phyloP scores from a whole-genome alignment of 2,329 filamentous ascomycete genomes.

The Sphaerulina musiva region DNA sequence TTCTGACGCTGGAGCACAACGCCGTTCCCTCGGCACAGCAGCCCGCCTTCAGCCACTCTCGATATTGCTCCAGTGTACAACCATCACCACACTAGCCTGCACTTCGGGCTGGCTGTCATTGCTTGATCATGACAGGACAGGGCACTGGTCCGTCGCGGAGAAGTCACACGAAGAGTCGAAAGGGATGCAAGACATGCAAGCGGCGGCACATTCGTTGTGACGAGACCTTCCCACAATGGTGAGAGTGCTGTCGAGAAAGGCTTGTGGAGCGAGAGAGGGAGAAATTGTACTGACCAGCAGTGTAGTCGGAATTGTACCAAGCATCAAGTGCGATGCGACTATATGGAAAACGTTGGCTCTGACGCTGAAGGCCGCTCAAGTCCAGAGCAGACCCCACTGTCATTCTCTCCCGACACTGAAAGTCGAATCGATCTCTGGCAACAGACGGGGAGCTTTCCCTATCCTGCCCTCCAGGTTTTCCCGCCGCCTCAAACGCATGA shows the following conservation, averaged over 20 bases:
- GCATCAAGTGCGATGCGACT: constrained; percentile 96
- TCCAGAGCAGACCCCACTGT: constrained; percentile 55
- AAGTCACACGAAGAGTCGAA: constrained; percentile 97
- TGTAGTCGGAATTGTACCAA: constrained; percentile 93
- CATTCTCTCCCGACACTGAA: constrained; percentile 84
- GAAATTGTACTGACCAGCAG: background rate
- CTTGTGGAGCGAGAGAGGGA: background rate
- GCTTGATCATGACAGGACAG: constrained; percentile 69
- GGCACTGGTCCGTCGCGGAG: constrained; percentile 84
- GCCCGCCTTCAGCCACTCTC: background rate
- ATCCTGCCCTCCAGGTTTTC: constrained; percentile 71
- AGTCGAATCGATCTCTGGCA: constrained; percentile 76
- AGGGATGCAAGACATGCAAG: constrained; percentile 98
- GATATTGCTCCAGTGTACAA: background rate
- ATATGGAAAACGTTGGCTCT: constrained; percentile 75
- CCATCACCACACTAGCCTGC: background rate
- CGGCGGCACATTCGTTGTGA: constrained; percentile 95
- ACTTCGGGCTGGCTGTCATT: background rate
- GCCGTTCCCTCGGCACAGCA: background rate
- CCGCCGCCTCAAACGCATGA: constrained; percentile 65
- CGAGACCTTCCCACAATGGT: constrained; percentile 97
- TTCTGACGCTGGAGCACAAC: background rate
- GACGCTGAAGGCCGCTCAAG: constrained; percentile 51
- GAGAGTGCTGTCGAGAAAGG: constrained; percentile 31
- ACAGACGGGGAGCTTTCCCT: constrained; percentile 75